These are phyloP conservation scores for Nicotiana otophora DNA, from an alignment of 257 asterid species.

Conservation along the genomic window DNA sequence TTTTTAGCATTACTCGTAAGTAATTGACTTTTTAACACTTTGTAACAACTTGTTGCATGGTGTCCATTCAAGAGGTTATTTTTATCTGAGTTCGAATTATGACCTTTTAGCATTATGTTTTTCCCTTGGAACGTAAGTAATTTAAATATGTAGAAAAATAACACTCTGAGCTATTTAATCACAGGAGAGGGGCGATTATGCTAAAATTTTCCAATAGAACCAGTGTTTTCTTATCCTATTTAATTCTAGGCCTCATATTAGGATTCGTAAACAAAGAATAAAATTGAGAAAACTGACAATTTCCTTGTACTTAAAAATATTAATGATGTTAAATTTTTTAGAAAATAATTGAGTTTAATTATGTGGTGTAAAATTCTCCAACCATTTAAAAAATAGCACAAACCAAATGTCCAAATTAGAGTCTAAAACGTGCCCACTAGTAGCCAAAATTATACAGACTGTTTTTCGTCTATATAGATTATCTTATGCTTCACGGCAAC, in stretches of 20 bases:
- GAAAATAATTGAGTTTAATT: not conserved
- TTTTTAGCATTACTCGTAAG: no score
- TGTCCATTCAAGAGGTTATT: not conserved
- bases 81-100: not conserved
- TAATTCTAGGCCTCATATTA: no score
- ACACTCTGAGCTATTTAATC: not conserved
- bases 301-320: not conserved
- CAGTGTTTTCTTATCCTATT: not conserved
- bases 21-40: no score
- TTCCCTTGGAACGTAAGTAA: not conserved
- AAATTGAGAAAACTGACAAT: not conserved
- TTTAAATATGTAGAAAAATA: no score
- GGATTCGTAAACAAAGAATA: not conserved
- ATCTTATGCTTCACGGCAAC: conserved; percentile 6
- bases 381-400: not conserved
- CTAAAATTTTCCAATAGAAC: not conserved
- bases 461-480: not conserved
- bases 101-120: not conserved
- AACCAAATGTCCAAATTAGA: not conserved
- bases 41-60: not conserved
- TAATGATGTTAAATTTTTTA: not conserved
- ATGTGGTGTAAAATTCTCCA: not conserved
- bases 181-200: not conserved
- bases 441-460: conserved; percentile 2
- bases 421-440: not conserved